Conservation (phyloP, 1,139 yeast species). For the Suhomyces bokatorum region DNA sequence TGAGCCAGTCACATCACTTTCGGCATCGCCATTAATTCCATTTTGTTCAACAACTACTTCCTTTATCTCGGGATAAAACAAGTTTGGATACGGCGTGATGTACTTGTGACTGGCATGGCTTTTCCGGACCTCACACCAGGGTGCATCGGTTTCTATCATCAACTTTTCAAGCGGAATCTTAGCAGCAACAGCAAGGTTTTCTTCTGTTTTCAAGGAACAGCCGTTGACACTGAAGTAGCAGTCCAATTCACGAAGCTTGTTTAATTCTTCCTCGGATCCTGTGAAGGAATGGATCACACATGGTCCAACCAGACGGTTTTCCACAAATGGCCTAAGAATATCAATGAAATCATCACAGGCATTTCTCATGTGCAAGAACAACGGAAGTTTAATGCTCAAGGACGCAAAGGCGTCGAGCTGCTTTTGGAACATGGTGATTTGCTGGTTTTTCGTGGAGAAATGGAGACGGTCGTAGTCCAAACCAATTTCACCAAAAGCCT, state of each 20-base stretch:
- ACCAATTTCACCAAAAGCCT: slow-evolving; percentile 91
- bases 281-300: slow-evolving; percentile 92
- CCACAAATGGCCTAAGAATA: slow-evolving; percentile 58
- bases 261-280: slow-evolving; percentile 67
- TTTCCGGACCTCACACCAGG: slow-evolving; percentile 94
- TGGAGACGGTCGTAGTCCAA: slow-evolving; percentile 89
- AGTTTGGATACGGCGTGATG: slow-evolving; percentile 55
- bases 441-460: slow-evolving; percentile 69
- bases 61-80: slow-evolving; percentile 48
- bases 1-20: too few species aligned
- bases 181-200: slow-evolving; percentile 66
- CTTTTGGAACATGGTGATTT: slow-evolving; percentile 60
- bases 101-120: slow-evolving; percentile 73
- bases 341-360: slow-evolving; percentile 79
- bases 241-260: slow-evolving; percentile 54
- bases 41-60: too few species aligned
- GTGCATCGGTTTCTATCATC: slow-evolving; percentile 93
- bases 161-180: slow-evolving; percentile 66
- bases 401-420: slow-evolving; percentile 67
- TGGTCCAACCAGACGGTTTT: slow-evolving; percentile 34
- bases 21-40: too few species aligned
- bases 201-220: slow-evolving; percentile 80
- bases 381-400: slow-evolving; percentile 58
- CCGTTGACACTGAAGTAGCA: slow-evolving; percentile 86
- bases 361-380: slow-evolving; percentile 86